Evolutionary conservation across 2,329 filamentous ascomycete genomes (phyloP).

Genomic region (Orbilia javanica): DNA sequence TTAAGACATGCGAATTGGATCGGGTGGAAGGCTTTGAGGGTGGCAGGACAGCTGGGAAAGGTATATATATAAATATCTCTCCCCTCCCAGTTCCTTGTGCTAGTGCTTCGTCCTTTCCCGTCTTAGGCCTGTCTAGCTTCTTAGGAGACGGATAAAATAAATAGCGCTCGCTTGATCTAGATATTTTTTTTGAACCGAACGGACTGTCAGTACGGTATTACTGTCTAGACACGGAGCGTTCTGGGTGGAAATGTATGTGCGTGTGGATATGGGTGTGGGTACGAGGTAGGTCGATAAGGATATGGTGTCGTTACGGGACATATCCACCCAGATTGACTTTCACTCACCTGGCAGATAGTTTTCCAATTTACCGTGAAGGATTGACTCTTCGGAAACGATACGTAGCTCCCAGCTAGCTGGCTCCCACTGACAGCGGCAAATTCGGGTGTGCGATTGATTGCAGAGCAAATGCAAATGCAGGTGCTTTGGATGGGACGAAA

Average conservation of each 20-base stretch:
- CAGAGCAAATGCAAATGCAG: background rate
- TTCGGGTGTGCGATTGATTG: slow-evolving; percentile 25
- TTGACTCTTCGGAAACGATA: slow-evolving; percentile 26
- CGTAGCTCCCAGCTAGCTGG: background rate
- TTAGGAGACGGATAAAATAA: background rate
- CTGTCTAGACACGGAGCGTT: background rate
- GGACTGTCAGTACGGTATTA: background rate
- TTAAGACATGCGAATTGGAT: slow-evolving; percentile 27
- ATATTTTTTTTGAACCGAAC: too few relatives aligned
- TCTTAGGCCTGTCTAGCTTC: background rate
- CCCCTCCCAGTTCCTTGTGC: background rate
- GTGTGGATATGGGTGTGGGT: background rate
- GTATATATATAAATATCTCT: slow-evolving; percentile 1
- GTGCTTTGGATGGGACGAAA: slow-evolving; percentile 13
- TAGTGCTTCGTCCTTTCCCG: background rate
- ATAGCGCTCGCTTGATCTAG: background rate
- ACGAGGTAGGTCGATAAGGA: background rate
- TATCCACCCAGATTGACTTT: background rate
- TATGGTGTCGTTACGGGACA: slow-evolving; percentile 11
- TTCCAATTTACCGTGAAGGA: slow-evolving; percentile 1
- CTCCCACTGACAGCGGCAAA: slow-evolving; percentile 4
- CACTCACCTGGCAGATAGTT: background rate
- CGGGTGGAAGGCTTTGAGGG: background rate
- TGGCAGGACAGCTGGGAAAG: background rate
- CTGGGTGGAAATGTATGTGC: background rate